Evolutionary conservation across 257 asterid genomes (phyloP).

Genomic region (Lithospermum erythrorhizon): DNA sequence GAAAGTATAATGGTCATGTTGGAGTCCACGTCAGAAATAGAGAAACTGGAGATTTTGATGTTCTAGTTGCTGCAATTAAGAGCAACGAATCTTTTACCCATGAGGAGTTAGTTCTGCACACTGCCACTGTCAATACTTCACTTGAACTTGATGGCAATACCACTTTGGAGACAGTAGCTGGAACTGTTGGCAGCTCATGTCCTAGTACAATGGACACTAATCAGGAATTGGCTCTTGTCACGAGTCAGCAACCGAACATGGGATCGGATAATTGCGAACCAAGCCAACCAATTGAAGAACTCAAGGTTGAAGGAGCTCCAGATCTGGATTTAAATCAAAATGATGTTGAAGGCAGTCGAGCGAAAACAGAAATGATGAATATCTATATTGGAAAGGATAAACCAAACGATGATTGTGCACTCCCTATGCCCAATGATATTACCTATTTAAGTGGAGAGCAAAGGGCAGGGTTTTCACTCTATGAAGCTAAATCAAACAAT

Average conservation of each 20-base stretch:
- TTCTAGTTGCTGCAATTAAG: conserved; percentile 21
- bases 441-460: conserved; percentile 26
- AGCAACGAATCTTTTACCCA: conserved; percentile 25
- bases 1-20: conserved; percentile 79
- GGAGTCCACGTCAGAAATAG: conserved; percentile 76
- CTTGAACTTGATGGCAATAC: conserved; percentile 48
- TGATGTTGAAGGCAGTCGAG: conserved; percentile 22
- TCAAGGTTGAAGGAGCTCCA: conserved; percentile 19
- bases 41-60: conserved; percentile 31
- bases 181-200: conserved; percentile 18
- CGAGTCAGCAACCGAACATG: conserved; percentile 19
- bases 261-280: conserved; percentile 25
- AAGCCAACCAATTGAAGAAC: conserved; percentile 19
- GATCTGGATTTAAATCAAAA: conserved; percentile 21
- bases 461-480: conserved; percentile 20
- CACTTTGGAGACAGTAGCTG: conserved; percentile 24
- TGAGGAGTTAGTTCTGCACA: conserved; percentile 23
- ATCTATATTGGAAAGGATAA: conserved; percentile 23
- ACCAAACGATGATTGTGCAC: conserved; percentile 27
- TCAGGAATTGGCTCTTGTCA: conserved; percentile 28
- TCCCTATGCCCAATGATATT: conserved; percentile 21
- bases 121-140: conserved; percentile 46
- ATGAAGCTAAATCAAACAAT: conserved; percentile 25
- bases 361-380: conserved; percentile 18
- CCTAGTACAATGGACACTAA: conserved; percentile 26